Evolutionary conservation across 2,329 filamentous ascomycete species (phyloP).

Genomic region (Aaosphaeria pasadenensis): DNA sequence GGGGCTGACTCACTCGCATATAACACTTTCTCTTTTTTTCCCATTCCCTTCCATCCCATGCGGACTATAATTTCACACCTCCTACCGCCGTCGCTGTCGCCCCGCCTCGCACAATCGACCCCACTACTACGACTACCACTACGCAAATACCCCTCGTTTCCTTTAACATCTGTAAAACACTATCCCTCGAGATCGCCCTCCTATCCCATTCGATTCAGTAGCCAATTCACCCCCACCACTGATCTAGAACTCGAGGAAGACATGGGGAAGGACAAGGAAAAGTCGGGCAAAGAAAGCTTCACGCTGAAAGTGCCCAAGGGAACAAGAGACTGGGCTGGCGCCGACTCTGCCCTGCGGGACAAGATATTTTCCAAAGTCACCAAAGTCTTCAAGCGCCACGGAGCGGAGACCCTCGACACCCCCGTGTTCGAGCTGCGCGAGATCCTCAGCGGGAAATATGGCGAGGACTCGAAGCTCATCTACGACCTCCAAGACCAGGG

Average conservation of each 20-base stretch:
- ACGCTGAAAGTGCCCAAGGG: conserved; percentile 88
- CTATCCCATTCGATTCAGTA: too few relatives aligned
- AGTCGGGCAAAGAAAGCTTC: conserved; percentile 39
- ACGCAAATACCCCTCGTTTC: too few relatives aligned
- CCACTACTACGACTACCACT: too few relatives aligned
- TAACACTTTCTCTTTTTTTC: too few relatives aligned
- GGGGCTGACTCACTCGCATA: too few relatives aligned
- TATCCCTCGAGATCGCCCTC: too few relatives aligned
- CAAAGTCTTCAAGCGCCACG: conserved; percentile 37
- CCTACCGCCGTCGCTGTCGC: too few relatives aligned
- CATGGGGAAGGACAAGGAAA: conserved; percentile 44
- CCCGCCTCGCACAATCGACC: too few relatives aligned
- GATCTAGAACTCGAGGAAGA: conserved; percentile 15
- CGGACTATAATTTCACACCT: too few relatives aligned
- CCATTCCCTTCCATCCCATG: too few relatives aligned
- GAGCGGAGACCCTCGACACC: conserved; percentile 45
- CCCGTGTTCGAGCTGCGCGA: conserved; percentile 81
- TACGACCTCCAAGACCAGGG: conserved; percentile 84
- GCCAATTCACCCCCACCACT: too few relatives aligned
- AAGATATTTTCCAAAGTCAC: conserved; percentile 34
- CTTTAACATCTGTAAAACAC: too few relatives aligned
- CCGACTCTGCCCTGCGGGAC: conserved; percentile 34
- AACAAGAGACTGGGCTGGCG: conserved; percentile 68
- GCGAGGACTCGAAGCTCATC: conserved; percentile 86
- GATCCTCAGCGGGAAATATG: conserved; percentile 82